Conservation (phyloP, 495 filamentous ascomycete genomes). For the Hypoxylon perforatum region DNA sequence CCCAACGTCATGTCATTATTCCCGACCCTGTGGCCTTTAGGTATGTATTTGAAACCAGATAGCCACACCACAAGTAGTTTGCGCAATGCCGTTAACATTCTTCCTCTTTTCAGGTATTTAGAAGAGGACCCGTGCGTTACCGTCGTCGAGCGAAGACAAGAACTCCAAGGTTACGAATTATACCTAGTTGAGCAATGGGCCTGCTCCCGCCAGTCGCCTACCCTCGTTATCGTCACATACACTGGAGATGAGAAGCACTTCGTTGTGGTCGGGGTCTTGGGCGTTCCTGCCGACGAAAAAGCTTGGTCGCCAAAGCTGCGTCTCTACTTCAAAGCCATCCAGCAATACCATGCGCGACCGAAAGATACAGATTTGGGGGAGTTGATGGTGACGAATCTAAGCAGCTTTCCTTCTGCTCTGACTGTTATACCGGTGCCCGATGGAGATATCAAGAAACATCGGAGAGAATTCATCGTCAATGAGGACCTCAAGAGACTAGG, state of each 20-base stretch:
- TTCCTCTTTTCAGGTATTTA: conserved; percentile 69
- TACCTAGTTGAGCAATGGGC: conserved; percentile 99
- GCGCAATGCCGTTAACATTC: conserved; percentile 8
- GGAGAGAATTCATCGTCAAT: conserved; percentile 91
- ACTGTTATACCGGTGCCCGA: conserved; percentile 90
- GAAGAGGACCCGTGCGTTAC: conserved; percentile 85
- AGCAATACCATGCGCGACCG: conserved; percentile 81
- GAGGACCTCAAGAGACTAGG: conserved; percentile 92
- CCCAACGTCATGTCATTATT: conserved; percentile 68
- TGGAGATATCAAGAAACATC: conserved; percentile 83
- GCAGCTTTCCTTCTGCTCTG: conserved; percentile 86
- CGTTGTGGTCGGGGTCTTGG: conserved; percentile 82
- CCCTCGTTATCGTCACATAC: conserved; percentile 91
- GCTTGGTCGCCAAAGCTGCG: conserved; percentile 81
- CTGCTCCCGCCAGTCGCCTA: conserved; percentile 88
- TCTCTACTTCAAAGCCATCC: conserved; percentile 87
- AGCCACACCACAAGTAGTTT: neutral
- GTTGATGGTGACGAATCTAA: conserved; percentile 93
- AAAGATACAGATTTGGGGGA: conserved; percentile 86
- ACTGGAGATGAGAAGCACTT: conserved; percentile 86
- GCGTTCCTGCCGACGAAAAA: conserved; percentile 82
- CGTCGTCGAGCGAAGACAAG: conserved; percentile 74
- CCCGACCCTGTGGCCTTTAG: conserved; percentile 79
- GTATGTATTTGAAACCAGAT: conserved; percentile 42
- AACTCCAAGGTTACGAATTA: conserved; percentile 86